These are phyloP conservation scores for Colletotrichum theobromicola DNA, from an alignment of 2,329 filamentous ascomycete genomes.

Conservation along the genomic window DNA sequence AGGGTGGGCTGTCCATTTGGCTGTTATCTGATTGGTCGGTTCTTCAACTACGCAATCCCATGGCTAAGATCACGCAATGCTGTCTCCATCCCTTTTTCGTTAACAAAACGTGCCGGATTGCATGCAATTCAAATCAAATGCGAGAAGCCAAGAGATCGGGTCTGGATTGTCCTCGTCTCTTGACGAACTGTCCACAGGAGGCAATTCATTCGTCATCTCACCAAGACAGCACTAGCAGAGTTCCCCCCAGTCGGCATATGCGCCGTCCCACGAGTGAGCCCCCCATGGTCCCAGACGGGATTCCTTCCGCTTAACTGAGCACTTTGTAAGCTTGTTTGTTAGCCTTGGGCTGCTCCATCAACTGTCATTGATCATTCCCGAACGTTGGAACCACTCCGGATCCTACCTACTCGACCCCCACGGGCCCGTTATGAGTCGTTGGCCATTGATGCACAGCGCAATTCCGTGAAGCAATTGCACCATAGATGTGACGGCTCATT, in stretches of 20 bases:
- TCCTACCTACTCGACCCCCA: constrained; percentile 5
- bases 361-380: not conserved
- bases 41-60: constrained; percentile 14
- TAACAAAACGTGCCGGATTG: not conserved
- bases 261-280: not conserved
- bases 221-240: not conserved
- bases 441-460: not conserved
- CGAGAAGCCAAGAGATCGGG: not conserved
- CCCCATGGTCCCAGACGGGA: not conserved
- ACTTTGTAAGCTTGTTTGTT: not conserved
- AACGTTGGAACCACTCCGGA: not conserved
- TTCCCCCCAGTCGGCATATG: not conserved
- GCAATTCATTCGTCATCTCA: not conserved
- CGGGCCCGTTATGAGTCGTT: not conserved
- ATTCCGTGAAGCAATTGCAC: constrained; percentile 18
- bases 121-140: not conserved
- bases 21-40: constrained; percentile 4
- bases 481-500: constrained; percentile 21
- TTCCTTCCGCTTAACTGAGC: not conserved
- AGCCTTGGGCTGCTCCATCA: not conserved
- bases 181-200: not conserved
- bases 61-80: constrained; percentile 22
- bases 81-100: not conserved
- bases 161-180: not conserved
- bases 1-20: not conserved